phyloP scores from a whole-genome alignment of 345 rosid species.

The Boechera stricta region DNA sequence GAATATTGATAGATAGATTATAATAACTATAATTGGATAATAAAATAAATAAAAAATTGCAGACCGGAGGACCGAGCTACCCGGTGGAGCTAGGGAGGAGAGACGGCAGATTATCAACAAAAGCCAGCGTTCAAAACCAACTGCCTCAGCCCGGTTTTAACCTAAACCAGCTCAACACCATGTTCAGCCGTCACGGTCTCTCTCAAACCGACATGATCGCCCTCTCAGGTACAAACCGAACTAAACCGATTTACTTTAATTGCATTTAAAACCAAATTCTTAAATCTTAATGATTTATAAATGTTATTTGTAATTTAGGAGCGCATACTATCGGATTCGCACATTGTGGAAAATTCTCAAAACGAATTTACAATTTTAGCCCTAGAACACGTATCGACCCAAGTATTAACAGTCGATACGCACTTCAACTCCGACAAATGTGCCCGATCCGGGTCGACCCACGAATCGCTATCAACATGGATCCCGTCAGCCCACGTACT shows the following conservation, averaged over 20 bases:
- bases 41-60: conserved; percentile 31
- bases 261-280: neutral
- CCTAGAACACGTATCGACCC: conserved; percentile 60
- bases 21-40: neutral
- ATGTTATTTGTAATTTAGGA: conserved; percentile 44
- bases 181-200: conserved; percentile 67
- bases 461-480: conserved; percentile 81
- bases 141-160: conserved; percentile 69
- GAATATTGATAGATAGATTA: neutral
- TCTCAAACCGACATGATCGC: conserved; percentile 86
- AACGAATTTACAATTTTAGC: conserved; percentile 71
- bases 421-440: conserved; percentile 62
- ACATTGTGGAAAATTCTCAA: conserved; percentile 71
- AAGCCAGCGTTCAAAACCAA: conserved; percentile 60
- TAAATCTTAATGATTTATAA: neutral
- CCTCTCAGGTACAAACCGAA: conserved; percentile 63
- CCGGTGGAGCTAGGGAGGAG: conserved; percentile 79
- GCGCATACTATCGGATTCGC: conserved; percentile 84
- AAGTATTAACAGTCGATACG: conserved; percentile 59
- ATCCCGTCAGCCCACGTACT: conserved; percentile 66
- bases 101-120: conserved; percentile 73
- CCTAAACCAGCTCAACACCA: conserved; percentile 66
- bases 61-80: conserved; percentile 89
- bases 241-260: neutral
- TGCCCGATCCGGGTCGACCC: conserved; percentile 73